Conservation (phyloP, 257 asterid species). For the Capsicum baccatum region DNA sequence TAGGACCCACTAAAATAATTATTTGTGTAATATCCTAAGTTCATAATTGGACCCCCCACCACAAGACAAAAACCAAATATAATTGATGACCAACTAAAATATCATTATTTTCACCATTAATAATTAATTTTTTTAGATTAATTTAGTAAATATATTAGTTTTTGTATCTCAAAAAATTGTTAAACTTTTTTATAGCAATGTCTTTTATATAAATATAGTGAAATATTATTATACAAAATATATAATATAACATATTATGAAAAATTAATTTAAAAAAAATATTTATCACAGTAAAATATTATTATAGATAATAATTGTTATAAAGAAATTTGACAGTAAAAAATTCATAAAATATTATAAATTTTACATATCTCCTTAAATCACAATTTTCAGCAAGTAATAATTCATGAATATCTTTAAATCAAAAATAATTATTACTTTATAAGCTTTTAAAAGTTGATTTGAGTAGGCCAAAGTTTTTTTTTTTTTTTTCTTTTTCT, state of each 20-base stretch:
- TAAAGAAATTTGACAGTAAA: background rate
- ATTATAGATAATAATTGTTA: background rate
- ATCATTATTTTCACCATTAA: background rate
- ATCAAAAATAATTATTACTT: background rate
- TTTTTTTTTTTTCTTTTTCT: background rate
- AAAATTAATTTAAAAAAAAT: background rate
- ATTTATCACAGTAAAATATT: background rate
- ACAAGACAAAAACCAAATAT: background rate
- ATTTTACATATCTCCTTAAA: background rate
- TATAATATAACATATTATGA: background rate
- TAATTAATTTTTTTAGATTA: too few relatives aligned
- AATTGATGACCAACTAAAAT: background rate
- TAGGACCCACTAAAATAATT: conserved; percentile 9
- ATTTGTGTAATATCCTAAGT: background rate
- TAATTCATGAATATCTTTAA: conserved; percentile 2
- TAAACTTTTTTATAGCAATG: background rate
- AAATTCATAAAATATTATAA: background rate
- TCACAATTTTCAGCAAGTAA: background rate
- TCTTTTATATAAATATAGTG: background rate
- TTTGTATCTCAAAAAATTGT: background rate
- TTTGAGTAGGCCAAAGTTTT: background rate
- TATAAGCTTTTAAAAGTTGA: background rate
- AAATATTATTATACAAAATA: background rate
- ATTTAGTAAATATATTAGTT: too few relatives aligned
- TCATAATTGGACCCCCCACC: conserved; percentile 8